Evolutionary conservation across 768 basidiomycete species (phyloP).

Genomic region (Tricholoma matsutake): DNA sequence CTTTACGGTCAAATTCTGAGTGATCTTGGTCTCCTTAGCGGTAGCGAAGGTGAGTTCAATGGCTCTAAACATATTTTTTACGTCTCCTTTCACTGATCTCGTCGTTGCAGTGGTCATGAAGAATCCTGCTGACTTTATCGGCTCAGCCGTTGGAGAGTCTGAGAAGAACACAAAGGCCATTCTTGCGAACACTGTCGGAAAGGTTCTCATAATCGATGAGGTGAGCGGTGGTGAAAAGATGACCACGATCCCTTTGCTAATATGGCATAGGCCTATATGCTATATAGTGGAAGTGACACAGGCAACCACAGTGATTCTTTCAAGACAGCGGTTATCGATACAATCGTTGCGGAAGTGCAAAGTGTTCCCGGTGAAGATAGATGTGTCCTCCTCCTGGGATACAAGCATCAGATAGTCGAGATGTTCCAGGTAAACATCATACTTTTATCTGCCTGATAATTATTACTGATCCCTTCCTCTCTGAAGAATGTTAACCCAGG

Average conservation of each 20-base stretch:
- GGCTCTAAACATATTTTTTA: neutral
- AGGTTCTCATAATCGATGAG: slow-evolving; percentile 72
- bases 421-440: slow-evolving; percentile 59
- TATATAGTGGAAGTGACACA: slow-evolving; percentile 46
- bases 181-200: slow-evolving; percentile 54
- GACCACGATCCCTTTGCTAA: neutral
- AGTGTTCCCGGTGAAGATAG: slow-evolving; percentile 67
- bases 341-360: slow-evolving; percentile 72
- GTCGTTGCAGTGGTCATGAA: slow-evolving; percentile 53
- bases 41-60: slow-evolving; percentile 55
- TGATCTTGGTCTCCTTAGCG: slow-evolving; percentile 63
- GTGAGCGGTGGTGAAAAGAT: slow-evolving; percentile 23
- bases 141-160: slow-evolving; percentile 53
- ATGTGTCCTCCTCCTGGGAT: slow-evolving; percentile 63
- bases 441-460: neutral
- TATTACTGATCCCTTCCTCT: neutral
- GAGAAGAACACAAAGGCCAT: slow-evolving; percentile 66
- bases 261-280: slow-evolving; percentile 58
- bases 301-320: slow-evolving; percentile 40
- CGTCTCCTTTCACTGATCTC: neutral
- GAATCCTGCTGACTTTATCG: slow-evolving; percentile 70
- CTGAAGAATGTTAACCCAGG: slow-evolving; percentile 68
- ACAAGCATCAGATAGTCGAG: slow-evolving; percentile 62
- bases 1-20: slow-evolving; percentile 62
- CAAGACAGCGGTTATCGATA: slow-evolving; percentile 71